Evolutionary conservation across 805 yeast species (phyloP).

Genomic region (Saturnispora galanensis): DNA sequence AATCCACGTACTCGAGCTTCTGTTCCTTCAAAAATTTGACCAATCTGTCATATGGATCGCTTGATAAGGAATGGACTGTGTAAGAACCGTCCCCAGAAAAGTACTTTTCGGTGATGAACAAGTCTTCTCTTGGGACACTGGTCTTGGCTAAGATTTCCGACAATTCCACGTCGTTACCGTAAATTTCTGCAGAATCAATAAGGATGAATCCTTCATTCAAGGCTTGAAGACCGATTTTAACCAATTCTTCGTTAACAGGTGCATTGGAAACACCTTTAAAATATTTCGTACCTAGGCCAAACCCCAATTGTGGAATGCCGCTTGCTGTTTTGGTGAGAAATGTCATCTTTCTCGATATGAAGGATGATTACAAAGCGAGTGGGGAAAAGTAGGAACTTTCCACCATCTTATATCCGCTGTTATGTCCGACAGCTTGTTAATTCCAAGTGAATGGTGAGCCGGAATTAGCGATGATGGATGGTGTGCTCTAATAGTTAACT

Average conservation of each 20-base stretch:
- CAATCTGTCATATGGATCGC: conserved; percentile 44
- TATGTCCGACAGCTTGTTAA: too few relatives aligned
- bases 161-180: conserved; percentile 49
- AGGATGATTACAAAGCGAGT: too few relatives aligned
- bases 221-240: conserved; percentile 36
- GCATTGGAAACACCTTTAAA: conserved; percentile 29
- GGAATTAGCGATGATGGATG: too few relatives aligned
- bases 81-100: conserved; percentile 26
- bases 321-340: background rate
- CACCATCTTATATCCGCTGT: too few relatives aligned
- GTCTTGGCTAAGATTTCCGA: conserved; percentile 32
- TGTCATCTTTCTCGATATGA: background rate
- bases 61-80: conserved; percentile 51
- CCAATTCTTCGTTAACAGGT: conserved; percentile 31
- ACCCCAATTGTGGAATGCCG: conserved; percentile 31
- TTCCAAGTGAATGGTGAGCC: too few relatives aligned
- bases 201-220: conserved; percentile 46
- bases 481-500: too few relatives aligned
- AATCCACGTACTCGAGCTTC: conserved; percentile 41
- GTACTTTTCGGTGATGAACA: conserved; percentile 55
- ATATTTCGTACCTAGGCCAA: conserved; percentile 51
- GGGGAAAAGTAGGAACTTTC: too few relatives aligned
- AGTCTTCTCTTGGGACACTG: conserved; percentile 31
- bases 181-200: conserved; percentile 57
- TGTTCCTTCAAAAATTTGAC: conserved; percentile 29